Percentiles rank a stretch among this genome's conserved stretches.
These are phyloP conservation scores for Coniochaeta ligniaria DNA, from an alignment of 2,329 filamentous ascomycete species.

Conservation along the genomic window DNA sequence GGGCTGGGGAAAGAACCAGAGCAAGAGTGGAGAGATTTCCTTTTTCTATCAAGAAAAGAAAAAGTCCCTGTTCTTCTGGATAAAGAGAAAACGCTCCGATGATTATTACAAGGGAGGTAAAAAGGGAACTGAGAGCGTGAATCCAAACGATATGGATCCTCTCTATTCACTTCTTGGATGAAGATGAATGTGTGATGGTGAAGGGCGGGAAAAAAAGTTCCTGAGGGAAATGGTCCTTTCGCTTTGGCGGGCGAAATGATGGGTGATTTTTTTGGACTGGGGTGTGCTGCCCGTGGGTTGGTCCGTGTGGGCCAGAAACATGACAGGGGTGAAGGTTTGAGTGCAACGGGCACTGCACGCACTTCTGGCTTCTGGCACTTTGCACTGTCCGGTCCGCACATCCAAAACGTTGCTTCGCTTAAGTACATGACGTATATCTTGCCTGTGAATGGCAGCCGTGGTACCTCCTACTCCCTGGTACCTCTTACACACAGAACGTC, in stretches of 20 bases:
- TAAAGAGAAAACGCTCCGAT: background rate
- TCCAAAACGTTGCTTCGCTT: background rate
- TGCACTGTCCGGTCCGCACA: background rate
- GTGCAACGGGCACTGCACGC: too few relatives aligned
- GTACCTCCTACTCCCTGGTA: background rate
- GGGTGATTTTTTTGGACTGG: background rate
- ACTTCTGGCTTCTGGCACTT: too few relatives aligned
- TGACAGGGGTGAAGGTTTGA: background rate
- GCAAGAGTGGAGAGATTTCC: background rate
- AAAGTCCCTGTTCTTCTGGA: background rate
- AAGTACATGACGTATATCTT: background rate
- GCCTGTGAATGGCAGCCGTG: background rate
- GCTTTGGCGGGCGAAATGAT: background rate
- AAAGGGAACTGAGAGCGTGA: background rate
- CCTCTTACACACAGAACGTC: background rate
- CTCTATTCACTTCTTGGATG: constrained; percentile 1
- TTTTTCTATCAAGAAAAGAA: background rate
- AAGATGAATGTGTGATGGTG: background rate
- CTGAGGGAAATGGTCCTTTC: background rate
- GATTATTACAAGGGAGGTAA: background rate
- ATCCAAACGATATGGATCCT: background rate
- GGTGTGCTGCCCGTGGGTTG: background rate
- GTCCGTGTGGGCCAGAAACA: background rate
- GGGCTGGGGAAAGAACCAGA: background rate
- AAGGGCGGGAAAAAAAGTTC: background rate